A percentile compares a stretch with the other conserved stretches of the same genome.
Evolutionary conservation across 2,329 filamentous ascomycete genomes (phyloP).

Genomic region (Geosmithia morbida): DNA sequence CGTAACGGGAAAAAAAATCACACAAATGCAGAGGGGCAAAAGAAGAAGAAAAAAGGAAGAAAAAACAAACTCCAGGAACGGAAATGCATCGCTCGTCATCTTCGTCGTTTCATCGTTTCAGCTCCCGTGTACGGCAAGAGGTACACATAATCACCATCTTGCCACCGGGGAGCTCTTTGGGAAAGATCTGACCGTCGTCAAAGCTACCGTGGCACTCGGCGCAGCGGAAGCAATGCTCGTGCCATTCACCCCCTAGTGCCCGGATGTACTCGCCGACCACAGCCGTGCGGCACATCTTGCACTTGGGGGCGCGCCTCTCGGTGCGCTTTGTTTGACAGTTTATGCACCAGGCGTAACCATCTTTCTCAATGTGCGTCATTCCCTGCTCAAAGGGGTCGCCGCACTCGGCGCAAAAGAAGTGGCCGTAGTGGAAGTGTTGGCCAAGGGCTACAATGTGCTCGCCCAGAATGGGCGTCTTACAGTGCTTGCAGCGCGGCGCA

Average conservation of each 20-base stretch:
- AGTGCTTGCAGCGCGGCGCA: constrained; percentile 86
- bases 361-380: constrained; percentile 73
- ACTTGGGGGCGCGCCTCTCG: constrained; percentile 77
- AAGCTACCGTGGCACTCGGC: constrained; percentile 44
- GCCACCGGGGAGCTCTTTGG: constrained; percentile 33
- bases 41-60: constrained; percentile 3
- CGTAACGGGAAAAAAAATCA: background rate
- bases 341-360: constrained; percentile 95
- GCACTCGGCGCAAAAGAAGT: constrained; percentile 98
- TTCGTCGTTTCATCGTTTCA: constrained; percentile 31
- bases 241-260: constrained; percentile 86
- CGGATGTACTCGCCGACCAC: constrained; percentile 84
- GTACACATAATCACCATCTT: constrained; percentile 42
- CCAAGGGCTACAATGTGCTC: constrained; percentile 91
- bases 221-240: constrained; percentile 83
- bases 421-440: constrained; percentile 90
- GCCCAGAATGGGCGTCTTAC: constrained; percentile 89
- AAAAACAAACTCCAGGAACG: constrained; percentile 3
- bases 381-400: constrained; percentile 78
- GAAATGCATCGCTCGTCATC: constrained; percentile 2
- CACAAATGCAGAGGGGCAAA: no score
- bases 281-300: constrained; percentile 67
- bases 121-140: constrained; percentile 41
- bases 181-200: constrained; percentile 51
- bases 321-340: constrained; percentile 85